Evolutionary conservation across 176 grass and related monocot genomes (phyloP), one percentile per base, ranked within the genome.

Genomic region (Otatea glauca): DNA sequence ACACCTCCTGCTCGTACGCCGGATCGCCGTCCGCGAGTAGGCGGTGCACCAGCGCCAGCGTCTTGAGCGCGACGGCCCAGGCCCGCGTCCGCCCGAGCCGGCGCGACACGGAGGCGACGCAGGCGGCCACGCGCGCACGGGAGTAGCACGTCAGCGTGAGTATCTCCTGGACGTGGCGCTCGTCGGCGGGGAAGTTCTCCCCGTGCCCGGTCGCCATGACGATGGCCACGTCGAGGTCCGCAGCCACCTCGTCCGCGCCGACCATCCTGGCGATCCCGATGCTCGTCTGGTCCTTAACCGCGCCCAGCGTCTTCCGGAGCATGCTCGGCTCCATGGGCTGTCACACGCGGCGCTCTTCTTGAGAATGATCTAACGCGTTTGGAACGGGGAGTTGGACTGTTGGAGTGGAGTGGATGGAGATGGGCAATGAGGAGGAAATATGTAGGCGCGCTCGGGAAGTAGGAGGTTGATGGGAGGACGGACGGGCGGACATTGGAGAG

Each of bases 11-110:
- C 87, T 97, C 83, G 76, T 65, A 97, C 23, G 92, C 78, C 2
- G 83, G 80, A 55, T 97, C 94, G 51, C 94, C 94, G 59, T 94
- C 94, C 6, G 43, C 65, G 65, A 94, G 89, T 13, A 97, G 92
- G 74, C 89, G 88, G 63, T 97, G 94, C 45, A 90, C 58, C 45
- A 94, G 87, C 82, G 86, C 76, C 41, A 97, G 88, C 15, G 89
- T 72, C 89, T 92, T 97, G 75, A 97, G 82, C 2, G 94, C 92
- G 24, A 97, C 89, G 71, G 68, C 45, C 94, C 94, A 97, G 50
- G 80, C 72, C 0, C 68, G 59, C 3, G 92, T 92, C 43, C 85
- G 84, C 16, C 66, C 76, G 16, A 97, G 79, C 17, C 94, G 85
- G 25, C 92, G 94, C 32, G 94, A 88, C 13, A 97, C 56, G 12